Conservation (phyloP, 1,284 basidiomycete species). For the Cerioporus squamosus region DNA sequence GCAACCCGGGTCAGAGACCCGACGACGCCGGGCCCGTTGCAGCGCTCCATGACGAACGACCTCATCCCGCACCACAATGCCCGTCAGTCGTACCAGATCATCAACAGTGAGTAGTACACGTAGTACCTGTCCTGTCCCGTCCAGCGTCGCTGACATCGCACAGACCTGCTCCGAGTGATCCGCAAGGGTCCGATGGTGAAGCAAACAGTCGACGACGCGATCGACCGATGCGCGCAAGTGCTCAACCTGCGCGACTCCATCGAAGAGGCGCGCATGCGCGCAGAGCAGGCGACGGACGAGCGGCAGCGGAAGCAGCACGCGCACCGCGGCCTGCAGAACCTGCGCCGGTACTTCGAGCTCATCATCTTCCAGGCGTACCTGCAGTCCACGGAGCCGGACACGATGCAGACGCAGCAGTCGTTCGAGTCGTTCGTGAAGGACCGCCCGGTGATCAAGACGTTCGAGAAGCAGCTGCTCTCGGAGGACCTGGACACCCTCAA, state of each 20-base stretch:
- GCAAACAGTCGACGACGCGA: slow-evolving; percentile 86
- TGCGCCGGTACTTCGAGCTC: slow-evolving; percentile 89
- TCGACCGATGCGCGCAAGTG: slow-evolving; percentile 87
- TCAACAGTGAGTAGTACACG: slow-evolving; percentile 66
- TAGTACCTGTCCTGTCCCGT: not conserved
- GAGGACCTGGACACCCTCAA: slow-evolving; percentile 83
- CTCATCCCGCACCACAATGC: slow-evolving; percentile 33
- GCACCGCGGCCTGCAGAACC: slow-evolving; percentile 80
- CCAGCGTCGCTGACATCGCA: too few relatives aligned
- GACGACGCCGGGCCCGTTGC: slow-evolving; percentile 39
- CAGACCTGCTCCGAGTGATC: slow-evolving; percentile 91
- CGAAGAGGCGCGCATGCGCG: slow-evolving; percentile 76
- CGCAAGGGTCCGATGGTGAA: slow-evolving; percentile 90
- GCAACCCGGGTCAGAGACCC: slow-evolving; percentile 32
- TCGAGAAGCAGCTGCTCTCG: slow-evolving; percentile 88
- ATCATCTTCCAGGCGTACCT: slow-evolving; percentile 96
- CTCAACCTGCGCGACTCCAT: slow-evolving; percentile 90
- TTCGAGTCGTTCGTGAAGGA: slow-evolving; percentile 84
- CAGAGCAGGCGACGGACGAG: slow-evolving; percentile 80
- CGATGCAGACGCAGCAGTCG: slow-evolving; percentile 74
- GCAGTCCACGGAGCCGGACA: slow-evolving; percentile 84
- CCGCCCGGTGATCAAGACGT: slow-evolving; percentile 94
- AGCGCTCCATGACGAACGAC: slow-evolving; percentile 45
- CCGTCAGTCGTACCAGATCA: slow-evolving; percentile 77
- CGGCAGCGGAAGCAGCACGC: slow-evolving; percentile 67